Conservation (phyloP, 2,329 filamentous ascomycete species). For the Diaporthe vaccinii region DNA sequence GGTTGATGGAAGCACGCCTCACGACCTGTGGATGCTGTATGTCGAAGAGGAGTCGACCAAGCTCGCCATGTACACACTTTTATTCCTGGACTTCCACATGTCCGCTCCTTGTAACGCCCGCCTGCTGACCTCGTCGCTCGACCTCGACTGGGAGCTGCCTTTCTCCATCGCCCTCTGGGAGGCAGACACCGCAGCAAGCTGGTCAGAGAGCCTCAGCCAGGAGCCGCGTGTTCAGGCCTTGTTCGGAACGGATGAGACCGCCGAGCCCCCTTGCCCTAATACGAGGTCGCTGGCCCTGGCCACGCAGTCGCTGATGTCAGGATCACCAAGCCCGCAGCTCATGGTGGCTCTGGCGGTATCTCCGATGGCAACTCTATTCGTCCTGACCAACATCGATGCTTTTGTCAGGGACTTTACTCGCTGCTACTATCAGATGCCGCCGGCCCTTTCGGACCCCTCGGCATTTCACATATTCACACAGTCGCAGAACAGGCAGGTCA, state of each 20-base stretch:
- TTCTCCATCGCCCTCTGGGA: slow-evolving; percentile 49
- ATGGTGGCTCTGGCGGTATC: slow-evolving; percentile 46
- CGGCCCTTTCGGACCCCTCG: slow-evolving; percentile 48
- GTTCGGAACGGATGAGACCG: slow-evolving; percentile 29
- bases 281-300: slow-evolving; percentile 48
- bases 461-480: slow-evolving; percentile 52
- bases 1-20: slow-evolving; percentile 1
- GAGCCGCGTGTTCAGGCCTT: slow-evolving; percentile 40
- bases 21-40: slow-evolving; percentile 46
- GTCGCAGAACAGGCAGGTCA: slow-evolving; percentile 48
- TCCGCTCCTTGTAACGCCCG: slow-evolving; percentile 49
- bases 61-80: slow-evolving; percentile 48
- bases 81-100: slow-evolving; percentile 49
- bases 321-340: slow-evolving; percentile 46
- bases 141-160: slow-evolving; percentile 53
- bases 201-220: slow-evolving; percentile 45
- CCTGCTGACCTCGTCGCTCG: slow-evolving; percentile 48
- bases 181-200: slow-evolving; percentile 46
- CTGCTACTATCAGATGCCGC: slow-evolving; percentile 52
- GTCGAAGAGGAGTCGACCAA: slow-evolving; percentile 50
- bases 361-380: slow-evolving; percentile 47
- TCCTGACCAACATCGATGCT: slow-evolving; percentile 48
- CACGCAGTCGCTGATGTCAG: slow-evolving; percentile 50
- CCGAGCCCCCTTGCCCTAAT: slow-evolving; percentile 43
- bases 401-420: slow-evolving; percentile 51